Percentiles rank a stretch among this genome's conserved stretches.
Conservation (phyloP, 1,284 basidiomycete species). For the Cryptococcus jaspeensis region DNA sequence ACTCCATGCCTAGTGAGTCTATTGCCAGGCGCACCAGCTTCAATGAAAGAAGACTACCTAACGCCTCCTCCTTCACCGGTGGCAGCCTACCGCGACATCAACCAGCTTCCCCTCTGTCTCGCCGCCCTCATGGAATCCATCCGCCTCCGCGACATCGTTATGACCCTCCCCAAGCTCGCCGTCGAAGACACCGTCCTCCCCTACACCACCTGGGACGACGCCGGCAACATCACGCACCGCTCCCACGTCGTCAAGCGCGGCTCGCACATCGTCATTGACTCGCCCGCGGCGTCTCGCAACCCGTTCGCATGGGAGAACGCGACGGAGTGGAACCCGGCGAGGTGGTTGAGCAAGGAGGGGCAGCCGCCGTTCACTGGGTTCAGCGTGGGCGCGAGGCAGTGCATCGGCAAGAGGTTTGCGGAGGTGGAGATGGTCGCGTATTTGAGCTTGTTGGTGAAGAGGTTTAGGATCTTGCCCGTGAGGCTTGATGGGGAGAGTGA, state of each 20-base stretch:
- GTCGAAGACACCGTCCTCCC: conserved; percentile 30
- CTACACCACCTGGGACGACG: conserved; percentile 27
- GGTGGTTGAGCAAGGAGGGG: conserved; percentile 50
- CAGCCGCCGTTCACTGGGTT: conserved; percentile 54
- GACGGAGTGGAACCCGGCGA: conserved; percentile 56
- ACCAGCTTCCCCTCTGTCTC: conserved; percentile 45
- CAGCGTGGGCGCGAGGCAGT: conserved; percentile 57
- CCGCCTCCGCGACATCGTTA: conserved; percentile 61
- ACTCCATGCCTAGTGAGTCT: conserved; percentile 40
- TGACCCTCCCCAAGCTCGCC: conserved; percentile 54
- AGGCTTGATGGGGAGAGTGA: conserved; percentile 40
- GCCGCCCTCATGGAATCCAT: conserved; percentile 63
- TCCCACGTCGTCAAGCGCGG: conserved; percentile 19
- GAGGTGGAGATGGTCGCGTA: conserved; percentile 55
- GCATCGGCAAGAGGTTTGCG: conserved; percentile 58
- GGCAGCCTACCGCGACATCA: conserved; percentile 58
- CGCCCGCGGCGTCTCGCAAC: conserved; percentile 45
- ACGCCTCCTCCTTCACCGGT: not conserved
- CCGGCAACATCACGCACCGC: conserved; percentile 16
- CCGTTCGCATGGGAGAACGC: conserved; percentile 59
- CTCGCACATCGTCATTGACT: conserved; percentile 26
- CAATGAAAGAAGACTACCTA: no score
- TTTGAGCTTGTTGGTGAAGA: conserved; percentile 56
- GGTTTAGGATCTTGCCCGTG: conserved; percentile 56
- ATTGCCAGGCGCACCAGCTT: not conserved